Conservation (phyloP, 306 rosid species). For the Glycine tomentella region DNA sequence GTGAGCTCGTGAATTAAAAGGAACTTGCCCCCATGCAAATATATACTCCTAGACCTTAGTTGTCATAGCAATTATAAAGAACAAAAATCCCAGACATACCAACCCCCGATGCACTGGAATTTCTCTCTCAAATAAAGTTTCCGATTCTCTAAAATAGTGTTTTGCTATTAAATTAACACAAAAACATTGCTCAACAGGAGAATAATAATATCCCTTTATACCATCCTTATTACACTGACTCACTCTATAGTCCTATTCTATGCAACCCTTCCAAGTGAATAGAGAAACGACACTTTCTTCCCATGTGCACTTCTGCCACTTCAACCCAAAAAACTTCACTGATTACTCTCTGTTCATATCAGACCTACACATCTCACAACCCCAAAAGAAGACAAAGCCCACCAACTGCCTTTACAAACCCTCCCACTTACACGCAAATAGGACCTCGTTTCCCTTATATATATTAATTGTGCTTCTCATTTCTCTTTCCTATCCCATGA, state of each 20-base stretch:
- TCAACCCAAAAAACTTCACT: conserved; percentile 57
- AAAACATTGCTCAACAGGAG: conserved; percentile 31
- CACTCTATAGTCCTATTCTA: conserved; percentile 49
- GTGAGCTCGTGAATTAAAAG: conserved; percentile 59
- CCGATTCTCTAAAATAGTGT: conserved; percentile 56
- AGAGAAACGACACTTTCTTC: conserved; percentile 59
- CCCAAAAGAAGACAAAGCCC: conserved; percentile 66
- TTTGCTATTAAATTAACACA: conserved; percentile 46
- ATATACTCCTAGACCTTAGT: conserved; percentile 50
- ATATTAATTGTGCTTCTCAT: conserved; percentile 9
- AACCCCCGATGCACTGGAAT: conserved; percentile 56
- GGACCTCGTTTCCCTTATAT: conserved; percentile 54
- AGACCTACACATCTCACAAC: conserved; percentile 68
- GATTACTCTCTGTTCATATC: conserved; percentile 52
- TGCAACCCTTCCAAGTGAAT: conserved; percentile 31
- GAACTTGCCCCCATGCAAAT: conserved; percentile 62
- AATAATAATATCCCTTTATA: conserved; percentile 41
- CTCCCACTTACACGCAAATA: conserved; percentile 52
- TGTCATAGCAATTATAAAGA: conserved; percentile 58
- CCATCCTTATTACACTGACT: conserved; percentile 29
- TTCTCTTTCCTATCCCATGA: conserved; percentile 56
- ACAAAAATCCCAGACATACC: conserved; percentile 50
- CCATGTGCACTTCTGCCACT: conserved; percentile 77
- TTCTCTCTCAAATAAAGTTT: conserved; percentile 52
- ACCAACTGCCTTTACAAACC: conserved; percentile 58